These are phyloP conservation scores for Thymus quinquecostatus DNA, from an alignment of 257 asterid genomes.

Conservation along the genomic window DNA sequence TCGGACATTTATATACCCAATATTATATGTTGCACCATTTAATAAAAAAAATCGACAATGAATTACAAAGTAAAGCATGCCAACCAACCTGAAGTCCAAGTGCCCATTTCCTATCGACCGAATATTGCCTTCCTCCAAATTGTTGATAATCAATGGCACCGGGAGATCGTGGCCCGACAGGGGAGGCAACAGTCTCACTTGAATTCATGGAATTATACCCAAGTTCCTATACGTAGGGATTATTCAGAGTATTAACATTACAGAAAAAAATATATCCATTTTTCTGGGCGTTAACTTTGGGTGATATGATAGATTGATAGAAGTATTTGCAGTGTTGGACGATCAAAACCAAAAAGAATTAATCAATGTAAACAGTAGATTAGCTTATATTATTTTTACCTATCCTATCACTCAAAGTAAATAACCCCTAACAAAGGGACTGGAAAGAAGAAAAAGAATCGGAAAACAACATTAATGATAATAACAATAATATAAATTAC, in stretches of 20 bases:
- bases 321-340: too few relatives aligned
- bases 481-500: background rate
- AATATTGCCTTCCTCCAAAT: conserved; percentile 61
- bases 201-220: conserved; percentile 54
- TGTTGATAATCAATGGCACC: conserved; percentile 71
- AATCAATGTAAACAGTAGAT: too few relatives aligned
- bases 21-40: background rate
- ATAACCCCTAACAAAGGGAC: background rate
- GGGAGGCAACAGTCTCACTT: conserved; percentile 58
- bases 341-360: too few relatives aligned
- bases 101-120: conserved; percentile 71
- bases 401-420: too few relatives aligned
- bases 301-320: too few relatives aligned
- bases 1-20: background rate
- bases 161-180: conserved; percentile 65
- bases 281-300: too few relatives aligned
- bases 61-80: conserved; percentile 10
- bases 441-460: too few relatives aligned
- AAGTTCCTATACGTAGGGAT: conserved; percentile 50
- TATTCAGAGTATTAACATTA: conserved; percentile 11
- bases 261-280: background rate
- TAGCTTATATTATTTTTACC: too few relatives aligned
- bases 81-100: conserved; percentile 80
- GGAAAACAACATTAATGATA: too few relatives aligned
- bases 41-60: background rate